Evolutionary conservation across 2,329 filamentous ascomycete species (phyloP), one percentile per base, ranked within the genome.

Genomic region (Coniosporium tulheliwenetii): DNA sequence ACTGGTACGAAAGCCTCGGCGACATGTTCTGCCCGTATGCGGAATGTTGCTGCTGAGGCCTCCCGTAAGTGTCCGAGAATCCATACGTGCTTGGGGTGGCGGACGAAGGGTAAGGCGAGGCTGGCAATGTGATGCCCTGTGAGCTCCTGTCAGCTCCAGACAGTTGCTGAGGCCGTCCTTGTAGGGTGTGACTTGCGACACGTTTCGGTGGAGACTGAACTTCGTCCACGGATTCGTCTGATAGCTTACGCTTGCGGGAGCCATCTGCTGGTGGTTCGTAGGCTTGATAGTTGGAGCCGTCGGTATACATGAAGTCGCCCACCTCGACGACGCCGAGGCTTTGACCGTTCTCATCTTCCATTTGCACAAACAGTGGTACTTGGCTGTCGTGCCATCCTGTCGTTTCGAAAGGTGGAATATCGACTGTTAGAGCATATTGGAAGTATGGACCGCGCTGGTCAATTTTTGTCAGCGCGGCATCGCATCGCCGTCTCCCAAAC

Each of bases 401-500:
- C 14, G 64, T 56, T n/a, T 67, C 58, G 48, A 77, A 75, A 2
- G 70, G 70, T 37, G 87, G 87, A 30, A 80, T 82, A 42, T 85
- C 77, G 34, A 77, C 75, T 37, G 73, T 75, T 50, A 93, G 69
- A 29, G 73, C 71, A 59, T 91, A 93, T 46, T 79, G 72, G 56
- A 75, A 83, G 41, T 62, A 65, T 14, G 75, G 72, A 48, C 72
- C 62, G 66, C 74, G 49, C 61, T 69, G 55, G 64, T 63, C 65
- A 63, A 67, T 55, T 54, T 79, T 79, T 37, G 74, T 70, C 16
- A 86, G 67, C 42, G 78, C 71, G 43, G 78, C 78, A 41, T 75
- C 68, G 58, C 78, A 81, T 57, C 79, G 78, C 51, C 81, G 75
- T n/a, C 73, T 70, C n/a, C 85, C 85, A 59, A 94, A 93, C 37